Evolutionary conservation across 2,329 filamentous ascomycete species (phyloP), one percentile per base, ranked within the genome.

Genomic region (Fusarium denticulatum): DNA sequence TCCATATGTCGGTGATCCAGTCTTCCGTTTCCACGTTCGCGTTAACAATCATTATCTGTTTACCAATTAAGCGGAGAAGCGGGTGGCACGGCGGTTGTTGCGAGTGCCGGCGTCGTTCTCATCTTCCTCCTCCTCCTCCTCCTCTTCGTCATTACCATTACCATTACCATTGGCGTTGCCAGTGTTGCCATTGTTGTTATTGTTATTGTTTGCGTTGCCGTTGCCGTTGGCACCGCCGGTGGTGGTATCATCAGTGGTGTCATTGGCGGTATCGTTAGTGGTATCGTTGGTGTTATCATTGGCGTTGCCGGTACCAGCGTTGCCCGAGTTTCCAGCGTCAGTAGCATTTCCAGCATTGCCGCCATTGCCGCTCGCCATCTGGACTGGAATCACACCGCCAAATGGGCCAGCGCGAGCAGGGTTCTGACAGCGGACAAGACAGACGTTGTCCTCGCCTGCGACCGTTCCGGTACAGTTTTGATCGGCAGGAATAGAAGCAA

Each of bases 341-440:
- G n/a, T 26, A 26, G 16, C 32, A 20, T 34, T 52, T 18, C 32
- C 28, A 52, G 49, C 32, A 52, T 24, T 50, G 3, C 13, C n/a
- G 6, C 12, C 30, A 11, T 20, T 60, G 28, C 26, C 6, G 3
- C 32, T 24, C 1, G 24, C 64, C 62, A 67, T 40, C 15, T 67
- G 64, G 0, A 67, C 64, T 0, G 64, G 64, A 10, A 67, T 12
- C 1, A 67, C 64, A 32, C 64, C 64, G 5, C 64, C 64, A 3
- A 67, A 67, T 0, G 64, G 64, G 20, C 64, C 64, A 3, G 64
- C 64, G 1, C 64, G 62, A 22, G 64, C 64, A 0, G 64, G 64
- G 28, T 67, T 67, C 4, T 67, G 64, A 8, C 64, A 67, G 10
- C 64, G 62, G 5, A 67, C 64, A 67, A 67, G 64, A 7, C 64